Base-by-base conservation (phyloP, 2,329 filamentous ascomycete species). In the Fusarium nodosum region DNA sequence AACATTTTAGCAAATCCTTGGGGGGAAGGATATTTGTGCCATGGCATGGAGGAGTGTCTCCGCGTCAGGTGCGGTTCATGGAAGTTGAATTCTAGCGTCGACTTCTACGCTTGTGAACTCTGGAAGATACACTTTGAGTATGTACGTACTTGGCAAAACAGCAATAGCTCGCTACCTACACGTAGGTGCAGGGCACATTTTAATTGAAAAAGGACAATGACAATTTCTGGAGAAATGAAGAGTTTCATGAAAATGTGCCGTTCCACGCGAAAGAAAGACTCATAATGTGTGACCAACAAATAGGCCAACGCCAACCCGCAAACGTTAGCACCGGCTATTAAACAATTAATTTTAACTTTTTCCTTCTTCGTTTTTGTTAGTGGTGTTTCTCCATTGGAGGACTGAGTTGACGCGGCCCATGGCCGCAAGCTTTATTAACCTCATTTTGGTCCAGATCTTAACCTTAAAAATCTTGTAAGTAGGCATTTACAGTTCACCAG, bases 131-230 rank as follows among this genome's bases (percentile, higher is more conserved):
- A 68, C 61, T 69, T 69, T 57, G 66, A 61, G 61, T 63, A 66
- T 69, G 66, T 66, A 69, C 54, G 63, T 70, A 60, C 63, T 70
- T 70, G 63, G 67, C 67, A 70, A 60, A 69, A 54, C 58, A 54
- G 52, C 60, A 69, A 62, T 69, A 69, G 66, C 66, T 62, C 53
- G 31, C 16, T 47, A 69, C 66, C 66, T 62, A 39, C 50, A 52
- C 38, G 50, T 57, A 66, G 56, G 66, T 69, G 54, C 44, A 67
- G 58, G 57, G 62, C 67, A 53, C 45, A 63, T 63, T 66, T 68
- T 71, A 68, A 71, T 64, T 64, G 47, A 44, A 70, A 68, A 68
- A 55, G 45, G 52, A 54, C 47, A 69, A 69, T 52, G 61, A 39
- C 48, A 67, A 69, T 69, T 58, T 58, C 60, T 63, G 20, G 16